Conservation (phyloP, 31 red algal species). For the Porphyra umbilicalis region DNA sequence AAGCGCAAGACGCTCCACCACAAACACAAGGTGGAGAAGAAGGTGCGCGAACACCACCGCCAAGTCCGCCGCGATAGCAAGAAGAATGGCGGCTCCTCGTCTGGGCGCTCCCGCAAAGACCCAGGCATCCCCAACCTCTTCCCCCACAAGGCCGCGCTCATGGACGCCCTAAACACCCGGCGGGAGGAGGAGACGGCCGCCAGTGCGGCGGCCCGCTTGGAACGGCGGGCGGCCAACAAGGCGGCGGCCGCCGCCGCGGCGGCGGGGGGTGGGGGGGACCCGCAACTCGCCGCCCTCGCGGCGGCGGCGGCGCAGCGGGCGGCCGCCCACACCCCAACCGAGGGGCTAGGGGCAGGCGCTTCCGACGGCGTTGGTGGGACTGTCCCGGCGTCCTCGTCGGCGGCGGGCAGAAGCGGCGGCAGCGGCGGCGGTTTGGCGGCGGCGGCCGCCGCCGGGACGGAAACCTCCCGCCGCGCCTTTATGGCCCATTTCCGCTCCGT, state of each 20-base stretch:
- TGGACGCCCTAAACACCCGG: slow-evolving; percentile 57
- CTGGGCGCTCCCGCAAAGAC: slow-evolving; percentile 41
- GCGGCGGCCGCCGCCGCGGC: slow-evolving; percentile 3
- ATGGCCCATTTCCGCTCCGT: slow-evolving; percentile 84
- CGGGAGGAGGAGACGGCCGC: slow-evolving; percentile 36
- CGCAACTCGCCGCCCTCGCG: slow-evolving; percentile 29
- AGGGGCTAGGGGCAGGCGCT: background rate
- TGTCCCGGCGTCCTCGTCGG: slow-evolving; percentile 16
- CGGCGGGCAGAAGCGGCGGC: slow-evolving; percentile 7
- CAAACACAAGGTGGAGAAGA: slow-evolving; percentile 96
- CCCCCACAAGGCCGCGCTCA: slow-evolving; percentile 82
- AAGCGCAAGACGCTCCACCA: slow-evolving; percentile 84
- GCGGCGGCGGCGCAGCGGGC: slow-evolving; percentile 43
- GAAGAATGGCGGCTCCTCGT: slow-evolving; percentile 10
- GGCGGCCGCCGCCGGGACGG: background rate
- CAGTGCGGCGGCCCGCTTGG: slow-evolving; percentile 14
- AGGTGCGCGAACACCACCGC: slow-evolving; percentile 81
- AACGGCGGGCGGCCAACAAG: slow-evolving; percentile 24
- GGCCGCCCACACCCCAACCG: background rate
- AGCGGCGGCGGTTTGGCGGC: background rate
- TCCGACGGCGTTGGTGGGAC: background rate
- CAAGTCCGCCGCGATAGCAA: slow-evolving; percentile 47
- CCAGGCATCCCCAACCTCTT: slow-evolving; percentile 79
- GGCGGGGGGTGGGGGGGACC: slow-evolving; percentile 36
- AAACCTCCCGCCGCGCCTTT: slow-evolving; percentile 49